These are phyloP conservation scores for Ogataea nitratoaversa DNA, from an alignment of 805 yeast species.

Conservation along the genomic window DNA sequence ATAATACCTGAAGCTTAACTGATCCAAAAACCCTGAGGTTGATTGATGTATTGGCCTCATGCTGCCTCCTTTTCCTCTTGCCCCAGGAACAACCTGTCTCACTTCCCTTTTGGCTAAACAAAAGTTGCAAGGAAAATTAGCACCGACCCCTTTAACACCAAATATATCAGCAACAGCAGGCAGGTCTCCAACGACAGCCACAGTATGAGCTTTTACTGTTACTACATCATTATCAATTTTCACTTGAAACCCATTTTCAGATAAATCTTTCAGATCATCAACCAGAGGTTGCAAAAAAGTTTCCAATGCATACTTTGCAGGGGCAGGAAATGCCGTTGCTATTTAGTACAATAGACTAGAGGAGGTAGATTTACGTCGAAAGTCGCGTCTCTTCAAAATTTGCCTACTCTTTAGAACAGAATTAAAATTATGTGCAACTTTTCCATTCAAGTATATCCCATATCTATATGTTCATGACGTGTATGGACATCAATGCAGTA, in stretches of 20 bases:
- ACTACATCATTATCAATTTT: not conserved
- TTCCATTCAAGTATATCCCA: no score
- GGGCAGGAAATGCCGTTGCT: no score
- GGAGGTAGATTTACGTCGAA: no score
- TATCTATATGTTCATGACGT: no score
- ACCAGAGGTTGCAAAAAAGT: slow-evolving; percentile 14
- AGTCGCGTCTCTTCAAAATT: no score
- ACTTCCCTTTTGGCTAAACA: not conserved
- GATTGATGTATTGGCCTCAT: not conserved
- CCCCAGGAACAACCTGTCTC: not conserved
- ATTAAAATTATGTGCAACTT: no score
- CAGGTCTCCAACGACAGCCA: not conserved
- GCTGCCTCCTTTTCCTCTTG: not conserved
- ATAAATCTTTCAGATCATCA: slow-evolving; percentile 10
- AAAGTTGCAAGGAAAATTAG: not conserved
- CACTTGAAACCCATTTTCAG: slow-evolving; percentile 8
- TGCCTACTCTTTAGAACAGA: no score
- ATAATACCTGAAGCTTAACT: not conserved
- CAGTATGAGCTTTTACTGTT: not conserved
- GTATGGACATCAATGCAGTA: no score
- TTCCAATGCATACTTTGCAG: no score
- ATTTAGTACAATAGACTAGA: no score
- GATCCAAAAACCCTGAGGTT: not conserved
- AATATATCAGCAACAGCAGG: not conserved
- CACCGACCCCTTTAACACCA: not conserved